Percentiles rank a stretch among this genome's conserved stretches.
These are phyloP conservation scores for Kregervanrija pseudodelftensis DNA, from an alignment of 805 yeast species.

Conservation along the genomic window DNA sequence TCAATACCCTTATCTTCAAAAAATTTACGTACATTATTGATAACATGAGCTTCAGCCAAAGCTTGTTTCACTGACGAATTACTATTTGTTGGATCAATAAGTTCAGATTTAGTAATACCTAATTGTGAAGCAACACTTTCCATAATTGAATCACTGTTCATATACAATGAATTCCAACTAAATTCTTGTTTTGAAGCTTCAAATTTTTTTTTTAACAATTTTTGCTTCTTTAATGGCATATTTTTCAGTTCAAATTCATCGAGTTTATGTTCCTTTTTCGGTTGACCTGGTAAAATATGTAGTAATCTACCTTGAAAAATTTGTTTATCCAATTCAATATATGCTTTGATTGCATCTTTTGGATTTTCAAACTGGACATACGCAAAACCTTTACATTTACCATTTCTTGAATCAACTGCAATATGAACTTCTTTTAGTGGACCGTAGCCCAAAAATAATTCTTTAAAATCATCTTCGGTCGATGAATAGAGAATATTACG, in stretches of 20 bases:
- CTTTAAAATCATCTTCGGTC: slow-evolving; percentile 68
- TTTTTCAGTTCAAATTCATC: slow-evolving; percentile 90
- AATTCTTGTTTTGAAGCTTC: slow-evolving; percentile 83
- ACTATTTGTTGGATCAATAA: slow-evolving; percentile 81
- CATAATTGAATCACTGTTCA: slow-evolving; percentile 88
- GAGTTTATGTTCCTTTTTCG: slow-evolving; percentile 70
- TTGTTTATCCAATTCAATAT: slow-evolving; percentile 67
- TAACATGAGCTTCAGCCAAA: slow-evolving; percentile 91
- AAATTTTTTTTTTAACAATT: slow-evolving; percentile 73
- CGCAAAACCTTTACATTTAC: slow-evolving; percentile 88
- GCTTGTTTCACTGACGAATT: slow-evolving; percentile 94
- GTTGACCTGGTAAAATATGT: slow-evolving; percentile 82
- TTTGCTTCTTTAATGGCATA: slow-evolving; percentile 87
- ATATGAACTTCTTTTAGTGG: slow-evolving; percentile 80
- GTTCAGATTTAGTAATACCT: slow-evolving; percentile 76
- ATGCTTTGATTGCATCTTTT: slow-evolving; percentile 73
- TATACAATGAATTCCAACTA: slow-evolving; percentile 89
- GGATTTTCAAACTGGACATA: slow-evolving; percentile 67
- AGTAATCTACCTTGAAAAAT: slow-evolving; percentile 90
- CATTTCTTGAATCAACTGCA: slow-evolving; percentile 85
- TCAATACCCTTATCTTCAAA: slow-evolving; percentile 86
- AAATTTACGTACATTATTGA: slow-evolving; percentile 82
- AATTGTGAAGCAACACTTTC: slow-evolving; percentile 80
- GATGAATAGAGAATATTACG: slow-evolving; percentile 80
- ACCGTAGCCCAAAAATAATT: slow-evolving; percentile 64